A percentile compares a stretch with the other conserved stretches of the same genome.
These are phyloP conservation scores for Pseudogymnoascus sp. DNA, from an alignment of 2,329 filamentous ascomycete species.

Conservation along the genomic window DNA sequence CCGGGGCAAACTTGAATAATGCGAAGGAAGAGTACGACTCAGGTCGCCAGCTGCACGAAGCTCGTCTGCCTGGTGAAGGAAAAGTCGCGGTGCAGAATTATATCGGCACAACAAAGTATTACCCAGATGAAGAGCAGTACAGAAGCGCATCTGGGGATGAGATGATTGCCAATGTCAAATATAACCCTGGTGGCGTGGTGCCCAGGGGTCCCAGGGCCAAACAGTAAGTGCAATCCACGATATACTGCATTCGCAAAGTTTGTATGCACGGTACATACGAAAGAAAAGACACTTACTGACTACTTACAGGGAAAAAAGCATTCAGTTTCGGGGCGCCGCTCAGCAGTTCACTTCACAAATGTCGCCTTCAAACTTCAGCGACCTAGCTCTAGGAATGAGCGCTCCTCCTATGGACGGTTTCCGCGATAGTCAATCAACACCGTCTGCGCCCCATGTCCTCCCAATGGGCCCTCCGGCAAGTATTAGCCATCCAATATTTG, in stretches of 20 bases:
- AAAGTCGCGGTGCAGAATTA: background rate
- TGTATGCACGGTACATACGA: background rate
- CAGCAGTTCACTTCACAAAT: background rate
- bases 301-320: background rate
- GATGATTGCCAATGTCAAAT: background rate
- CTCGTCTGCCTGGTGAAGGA: background rate
- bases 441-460: background rate
- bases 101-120: constrained; percentile 1
- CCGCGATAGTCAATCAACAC: background rate
- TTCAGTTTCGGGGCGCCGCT: background rate
- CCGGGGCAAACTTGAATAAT: background rate
- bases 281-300: background rate
- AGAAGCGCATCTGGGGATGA: background rate
- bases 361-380: background rate
- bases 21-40: background rate
- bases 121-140: background rate
- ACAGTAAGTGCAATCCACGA: background rate
- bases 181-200: background rate
- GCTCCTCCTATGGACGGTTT: background rate
- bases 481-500: background rate
- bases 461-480: background rate
- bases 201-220: background rate
- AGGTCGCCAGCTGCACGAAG: background rate
- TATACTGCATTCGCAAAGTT: background rate
- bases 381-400: background rate